phyloP scores from a whole-genome alignment of 495 filamentous ascomycete genomes.

The Lophiostoma macrostomum region DNA sequence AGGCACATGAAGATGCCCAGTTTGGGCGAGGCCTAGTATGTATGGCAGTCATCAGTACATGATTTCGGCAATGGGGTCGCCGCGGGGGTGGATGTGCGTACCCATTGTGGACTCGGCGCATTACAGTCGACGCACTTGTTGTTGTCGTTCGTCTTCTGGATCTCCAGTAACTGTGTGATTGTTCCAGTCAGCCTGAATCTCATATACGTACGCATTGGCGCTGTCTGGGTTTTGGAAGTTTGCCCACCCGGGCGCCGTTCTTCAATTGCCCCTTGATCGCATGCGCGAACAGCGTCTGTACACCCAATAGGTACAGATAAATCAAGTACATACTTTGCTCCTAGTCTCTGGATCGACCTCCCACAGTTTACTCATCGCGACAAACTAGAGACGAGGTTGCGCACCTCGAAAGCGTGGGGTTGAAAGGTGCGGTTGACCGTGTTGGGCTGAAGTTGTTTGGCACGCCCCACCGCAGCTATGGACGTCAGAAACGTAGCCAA shows the following conservation, averaged over 20 bases:
- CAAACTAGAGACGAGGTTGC: neutral
- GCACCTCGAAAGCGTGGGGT: neutral
- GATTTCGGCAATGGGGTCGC: constrained; percentile 3
- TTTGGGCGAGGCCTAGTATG: constrained; percentile 61
- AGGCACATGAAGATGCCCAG: constrained; percentile 94
- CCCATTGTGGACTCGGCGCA: constrained; percentile 94
- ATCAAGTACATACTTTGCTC: constrained; percentile 64
- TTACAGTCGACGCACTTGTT: constrained; percentile 89
- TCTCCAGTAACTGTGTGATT: constrained; percentile 67
- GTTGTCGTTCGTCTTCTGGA: constrained; percentile 84
- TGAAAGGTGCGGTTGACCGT: neutral
- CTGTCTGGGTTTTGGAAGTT: too few relatives aligned
- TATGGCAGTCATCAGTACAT: constrained; percentile 3
- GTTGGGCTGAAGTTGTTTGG: too few relatives aligned
- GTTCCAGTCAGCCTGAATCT: constrained; percentile 1
- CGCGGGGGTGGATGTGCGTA: constrained; percentile 23
- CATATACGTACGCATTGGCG: too few relatives aligned
- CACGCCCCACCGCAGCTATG: too few relatives aligned
- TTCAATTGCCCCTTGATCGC: neutral
- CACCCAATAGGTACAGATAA: neutral
- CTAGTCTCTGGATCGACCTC: constrained; percentile 96
- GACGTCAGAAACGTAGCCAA: constrained; percentile 27
- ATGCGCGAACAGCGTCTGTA: neutral
- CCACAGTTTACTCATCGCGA: constrained; percentile 68
- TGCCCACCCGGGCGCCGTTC: too few relatives aligned